phyloP scores from a whole-genome alignment of 2,329 filamentous ascomycete genomes.

The Colletotrichum truncatum region DNA sequence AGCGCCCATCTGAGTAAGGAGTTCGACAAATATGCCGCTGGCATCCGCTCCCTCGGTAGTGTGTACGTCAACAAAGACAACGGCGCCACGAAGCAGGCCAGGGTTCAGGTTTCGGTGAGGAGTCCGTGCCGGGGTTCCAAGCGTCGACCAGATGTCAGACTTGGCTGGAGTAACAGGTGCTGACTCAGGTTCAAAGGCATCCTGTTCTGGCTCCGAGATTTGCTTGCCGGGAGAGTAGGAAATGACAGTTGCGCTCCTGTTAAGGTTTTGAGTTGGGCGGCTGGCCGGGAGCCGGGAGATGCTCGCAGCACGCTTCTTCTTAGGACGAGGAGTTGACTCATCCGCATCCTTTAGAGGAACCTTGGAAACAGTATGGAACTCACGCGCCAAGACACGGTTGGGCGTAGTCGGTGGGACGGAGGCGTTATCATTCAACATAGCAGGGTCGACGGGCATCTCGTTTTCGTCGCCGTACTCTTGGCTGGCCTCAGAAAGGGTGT shows the following conservation, averaged over 20 bases:
- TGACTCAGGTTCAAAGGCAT: slow-evolving; percentile 40
- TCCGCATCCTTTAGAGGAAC: slow-evolving; percentile 78
- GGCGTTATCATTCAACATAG: slow-evolving; percentile 41
- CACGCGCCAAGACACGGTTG: slow-evolving; percentile 57
- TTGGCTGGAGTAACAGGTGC: slow-evolving; percentile 56
- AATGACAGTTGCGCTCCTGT: slow-evolving; percentile 60
- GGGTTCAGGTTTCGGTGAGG: slow-evolving; percentile 63
- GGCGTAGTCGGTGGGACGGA: slow-evolving; percentile 63
- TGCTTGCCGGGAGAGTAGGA: slow-evolving; percentile 63
- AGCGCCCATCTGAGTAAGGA: slow-evolving; percentile 84
- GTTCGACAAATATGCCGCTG: slow-evolving; percentile 81
- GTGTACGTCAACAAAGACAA: slow-evolving; percentile 86
- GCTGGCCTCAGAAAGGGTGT: slow-evolving; percentile 67
- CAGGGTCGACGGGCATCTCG: slow-evolving; percentile 63
- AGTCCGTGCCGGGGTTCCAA: slow-evolving; percentile 65
- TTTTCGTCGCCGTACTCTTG: slow-evolving; percentile 77
- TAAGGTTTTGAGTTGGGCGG: slow-evolving; percentile 50
- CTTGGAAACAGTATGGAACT: slow-evolving; percentile 80
- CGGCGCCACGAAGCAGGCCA: slow-evolving; percentile 71
- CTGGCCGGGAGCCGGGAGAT: slow-evolving; percentile 56
- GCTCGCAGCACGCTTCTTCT: slow-evolving; percentile 61
- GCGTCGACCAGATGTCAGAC: slow-evolving; percentile 61
- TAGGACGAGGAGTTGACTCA: slow-evolving; percentile 59
- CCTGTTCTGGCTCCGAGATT: slow-evolving; percentile 37
- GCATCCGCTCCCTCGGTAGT: slow-evolving; percentile 84